phyloP scores from a whole-genome alignment of 2,329 filamentous ascomycete species.

The Fusarium coicis region DNA sequence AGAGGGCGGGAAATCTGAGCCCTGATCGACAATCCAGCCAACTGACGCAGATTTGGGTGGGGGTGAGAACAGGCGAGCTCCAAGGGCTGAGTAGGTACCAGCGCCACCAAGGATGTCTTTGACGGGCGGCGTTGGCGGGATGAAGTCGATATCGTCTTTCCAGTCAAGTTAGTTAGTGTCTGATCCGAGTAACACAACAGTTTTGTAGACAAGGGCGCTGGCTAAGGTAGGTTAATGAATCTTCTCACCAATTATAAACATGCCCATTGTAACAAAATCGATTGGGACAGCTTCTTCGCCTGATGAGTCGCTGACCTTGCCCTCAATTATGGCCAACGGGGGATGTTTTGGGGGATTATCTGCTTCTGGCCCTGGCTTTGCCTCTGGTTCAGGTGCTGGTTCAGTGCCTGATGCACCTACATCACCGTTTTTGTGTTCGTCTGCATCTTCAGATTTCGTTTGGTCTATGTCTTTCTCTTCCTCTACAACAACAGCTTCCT shows the following conservation, averaged over 20 bases:
- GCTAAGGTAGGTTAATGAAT: neutral
- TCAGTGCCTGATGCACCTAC: neutral
- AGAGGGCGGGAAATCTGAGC: constrained; percentile 82
- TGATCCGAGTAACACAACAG: neutral
- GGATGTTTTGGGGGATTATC: constrained; percentile 9
- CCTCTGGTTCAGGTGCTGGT: neutral
- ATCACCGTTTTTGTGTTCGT: neutral
- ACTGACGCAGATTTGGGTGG: constrained; percentile 72
- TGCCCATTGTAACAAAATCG: constrained; percentile 76
- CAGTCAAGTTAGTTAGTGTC: constrained; percentile 25
- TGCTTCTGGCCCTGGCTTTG: neutral
- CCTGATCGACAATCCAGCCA: constrained; percentile 92
- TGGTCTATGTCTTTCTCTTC: neutral
- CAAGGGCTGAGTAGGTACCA: constrained; percentile 86
- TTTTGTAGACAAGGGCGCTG: neutral
- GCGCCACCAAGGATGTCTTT: constrained; percentile 87
- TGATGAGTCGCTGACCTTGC: neutral
- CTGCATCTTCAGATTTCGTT: constrained; percentile 7
- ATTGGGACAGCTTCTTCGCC: constrained; percentile 44
- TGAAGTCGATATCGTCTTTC: constrained; percentile 93
- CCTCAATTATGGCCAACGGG: neutral
- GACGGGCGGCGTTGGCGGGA: constrained; percentile 73
- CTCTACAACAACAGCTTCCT: neutral
- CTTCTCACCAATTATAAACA: constrained; percentile 76
- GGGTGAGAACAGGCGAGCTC: constrained; percentile 88